Evolutionary conservation across 768 basidiomycete genomes (phyloP).

Genomic region (Rhodotorula sphaerocarpa): DNA sequence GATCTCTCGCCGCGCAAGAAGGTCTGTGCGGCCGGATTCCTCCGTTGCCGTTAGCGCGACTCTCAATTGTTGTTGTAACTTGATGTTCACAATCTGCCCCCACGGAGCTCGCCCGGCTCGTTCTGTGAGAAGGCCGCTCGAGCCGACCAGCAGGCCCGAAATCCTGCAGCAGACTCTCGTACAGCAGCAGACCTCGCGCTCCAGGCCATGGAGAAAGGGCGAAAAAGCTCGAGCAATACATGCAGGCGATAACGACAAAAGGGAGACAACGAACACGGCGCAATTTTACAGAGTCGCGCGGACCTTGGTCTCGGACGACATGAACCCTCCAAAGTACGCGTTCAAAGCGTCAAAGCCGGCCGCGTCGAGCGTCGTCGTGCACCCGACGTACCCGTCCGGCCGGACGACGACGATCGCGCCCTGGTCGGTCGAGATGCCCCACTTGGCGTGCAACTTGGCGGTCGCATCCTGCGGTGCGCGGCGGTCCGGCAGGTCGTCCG

Average conservation of each 20-base stretch:
- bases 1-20: too few relatives aligned
- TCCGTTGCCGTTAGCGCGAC: too few relatives aligned
- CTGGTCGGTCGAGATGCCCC: conserved; percentile 36
- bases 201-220: too few relatives aligned
- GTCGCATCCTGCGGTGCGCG: conserved; percentile 32
- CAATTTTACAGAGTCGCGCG: neutral
- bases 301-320: conserved; percentile 17
- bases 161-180: too few relatives aligned
- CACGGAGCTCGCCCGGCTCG: too few relatives aligned
- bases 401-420: conserved; percentile 43
- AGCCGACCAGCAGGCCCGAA: neutral
- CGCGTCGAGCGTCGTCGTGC: conserved; percentile 37
- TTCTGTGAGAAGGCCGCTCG: conserved; percentile 5
- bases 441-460: conserved; percentile 38
- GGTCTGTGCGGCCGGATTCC: too few relatives aligned
- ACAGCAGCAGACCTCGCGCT: too few relatives aligned
- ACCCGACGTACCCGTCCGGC: conserved; percentile 43
- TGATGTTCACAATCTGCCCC: too few relatives aligned
- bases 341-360: conserved; percentile 39
- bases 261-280: neutral
- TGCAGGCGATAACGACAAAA: too few relatives aligned
- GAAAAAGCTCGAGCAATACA: too few relatives aligned
- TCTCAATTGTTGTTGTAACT: too few relatives aligned
- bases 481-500: conserved; percentile 36
- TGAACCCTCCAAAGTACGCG: conserved; percentile 41